Evolutionary conservation across 2,329 filamentous ascomycete genomes (phyloP), one percentile per base, ranked within the genome.

Genomic region (Ophiostoma sp.): DNA sequence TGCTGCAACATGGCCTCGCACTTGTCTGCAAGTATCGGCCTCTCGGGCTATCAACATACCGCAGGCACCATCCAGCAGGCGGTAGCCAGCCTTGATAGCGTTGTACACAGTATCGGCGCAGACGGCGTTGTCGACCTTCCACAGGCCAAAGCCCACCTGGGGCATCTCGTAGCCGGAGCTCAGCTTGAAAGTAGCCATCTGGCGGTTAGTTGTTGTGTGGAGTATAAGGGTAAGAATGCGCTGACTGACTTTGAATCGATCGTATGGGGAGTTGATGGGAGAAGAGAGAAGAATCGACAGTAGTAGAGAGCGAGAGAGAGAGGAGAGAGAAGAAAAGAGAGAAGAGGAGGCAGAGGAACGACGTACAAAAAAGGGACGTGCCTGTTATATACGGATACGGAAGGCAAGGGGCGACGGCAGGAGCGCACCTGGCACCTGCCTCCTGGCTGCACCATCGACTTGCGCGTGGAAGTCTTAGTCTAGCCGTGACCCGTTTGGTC

Each of bases 91-190:
- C 81, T 88, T 88, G 81, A 88, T 87, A 77, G 87, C 87, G 73
- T 93, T 89, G 84, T 94, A 94, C 75, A 94, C 88, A 72, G 86
- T 87, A 76, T 94, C 90, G 76, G 91, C 88, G 77, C 86, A 89
- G 70, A 87, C 88, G 69, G 87, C 85, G 75, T 90, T 90, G 79
- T 87, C 87, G 74, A 95, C 90, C 83, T 95, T 95, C 92, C 92
- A 95, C 75, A 94, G 85, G 72, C 90, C 90, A 78, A 91, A 91
- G 79, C 90, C 90, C 74, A 92, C 89, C 78, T 89, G 86, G 77
- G 89, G 90, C 90, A 92, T 92, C 76, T 90, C 83, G 75, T 85
- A 77, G 80, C 88, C 87, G 79, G 83, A 87, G 80, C 82, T 89
- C 73, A 90, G 85, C 81, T 88, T 89, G 79, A 89, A 81, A 72